Evolutionary conservation across 306 rosid species (phyloP).

Genomic region (Lathyrus aphaca): DNA sequence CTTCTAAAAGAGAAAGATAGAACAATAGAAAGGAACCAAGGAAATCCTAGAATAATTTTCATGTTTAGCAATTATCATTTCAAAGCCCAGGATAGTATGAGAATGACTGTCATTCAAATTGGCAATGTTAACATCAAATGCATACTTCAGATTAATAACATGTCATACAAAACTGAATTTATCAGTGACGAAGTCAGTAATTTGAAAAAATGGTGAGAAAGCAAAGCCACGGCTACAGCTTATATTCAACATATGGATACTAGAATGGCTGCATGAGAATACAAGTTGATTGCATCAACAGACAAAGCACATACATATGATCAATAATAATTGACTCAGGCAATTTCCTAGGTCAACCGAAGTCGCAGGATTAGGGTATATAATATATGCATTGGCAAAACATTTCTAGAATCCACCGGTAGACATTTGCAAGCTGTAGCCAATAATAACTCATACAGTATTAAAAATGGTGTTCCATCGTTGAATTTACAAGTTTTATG

Average conservation of each 20-base stretch:
- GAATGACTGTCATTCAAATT: conserved; percentile 4
- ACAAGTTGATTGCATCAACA: conserved; percentile 4
- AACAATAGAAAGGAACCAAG: too few relatives aligned
- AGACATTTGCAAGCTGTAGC: conserved; percentile 17
- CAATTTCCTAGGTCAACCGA: conserved; percentile 25
- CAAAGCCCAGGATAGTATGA: not conserved
- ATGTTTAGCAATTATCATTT: not conserved
- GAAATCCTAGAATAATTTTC: too few relatives aligned
- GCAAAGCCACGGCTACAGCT: conserved; percentile 10
- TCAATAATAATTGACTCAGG: not conserved
- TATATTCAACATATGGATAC: not conserved
- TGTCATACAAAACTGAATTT: conserved; percentile 12
- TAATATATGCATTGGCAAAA: conserved; percentile 17
- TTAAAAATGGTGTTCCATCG: not conserved
- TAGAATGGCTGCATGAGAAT: not conserved
- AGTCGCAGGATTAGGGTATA: not conserved
- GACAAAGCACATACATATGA: conserved; percentile 14
- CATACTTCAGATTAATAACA: conserved; percentile 2
- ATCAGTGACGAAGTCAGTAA: not conserved
- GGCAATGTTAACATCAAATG: conserved; percentile 29
- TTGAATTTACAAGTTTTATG: not conserved
- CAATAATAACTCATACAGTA: conserved; percentile 2
- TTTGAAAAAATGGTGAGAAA: conserved; percentile 30
- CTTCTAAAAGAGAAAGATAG: too few relatives aligned
- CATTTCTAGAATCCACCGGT: conserved; percentile 24